Evolutionary conservation across 2,329 filamentous ascomycete genomes (phyloP).

Genomic region (Aspergillus niger): DNA sequence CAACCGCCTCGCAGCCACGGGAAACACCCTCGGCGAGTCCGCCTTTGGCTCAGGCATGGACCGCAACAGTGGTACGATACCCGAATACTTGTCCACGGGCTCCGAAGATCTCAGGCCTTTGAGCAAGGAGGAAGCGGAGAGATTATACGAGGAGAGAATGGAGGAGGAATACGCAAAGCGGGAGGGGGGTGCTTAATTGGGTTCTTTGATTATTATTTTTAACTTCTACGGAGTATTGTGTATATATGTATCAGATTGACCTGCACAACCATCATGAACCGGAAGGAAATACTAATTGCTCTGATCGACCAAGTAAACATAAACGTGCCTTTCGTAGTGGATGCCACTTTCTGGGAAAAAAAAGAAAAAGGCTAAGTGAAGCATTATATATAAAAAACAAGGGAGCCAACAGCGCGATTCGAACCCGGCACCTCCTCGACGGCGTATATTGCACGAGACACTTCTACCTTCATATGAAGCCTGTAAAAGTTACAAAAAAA

Average conservation of each 20-base stretch:
- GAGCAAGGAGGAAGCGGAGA: conserved; percentile 47
- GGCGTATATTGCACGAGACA: neutral
- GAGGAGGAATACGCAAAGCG: conserved; percentile 52
- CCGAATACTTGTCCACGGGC: conserved; percentile 19
- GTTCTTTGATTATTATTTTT: neutral
- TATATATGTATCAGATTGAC: conserved; percentile 3
- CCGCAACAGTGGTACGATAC: conserved; percentile 20
- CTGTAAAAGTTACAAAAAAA: conserved; percentile 54
- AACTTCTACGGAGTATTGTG: neutral
- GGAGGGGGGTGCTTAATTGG: conserved; percentile 43
- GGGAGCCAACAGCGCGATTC: conserved; percentile 8
- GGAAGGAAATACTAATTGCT: neutral
- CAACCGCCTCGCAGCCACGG: neutral
- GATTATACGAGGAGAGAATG: conserved; percentile 49
- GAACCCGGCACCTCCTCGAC: conserved; percentile 8
- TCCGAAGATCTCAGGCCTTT: conserved; percentile 26
- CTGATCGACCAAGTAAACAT: too few relatives aligned
- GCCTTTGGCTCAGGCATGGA: conserved; percentile 19
- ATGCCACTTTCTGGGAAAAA: neutral
- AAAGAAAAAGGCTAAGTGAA: neutral
- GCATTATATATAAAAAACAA: neutral
- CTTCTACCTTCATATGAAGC: conserved; percentile 18
- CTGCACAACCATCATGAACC: neutral
- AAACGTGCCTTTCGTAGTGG: neutral
- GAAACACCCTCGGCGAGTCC: neutral